A percentile compares a stretch with the other conserved stretches of the same genome.
Evolutionary conservation across 768 basidiomycete species (phyloP).

Genomic region (Mycena sanguinolenta): DNA sequence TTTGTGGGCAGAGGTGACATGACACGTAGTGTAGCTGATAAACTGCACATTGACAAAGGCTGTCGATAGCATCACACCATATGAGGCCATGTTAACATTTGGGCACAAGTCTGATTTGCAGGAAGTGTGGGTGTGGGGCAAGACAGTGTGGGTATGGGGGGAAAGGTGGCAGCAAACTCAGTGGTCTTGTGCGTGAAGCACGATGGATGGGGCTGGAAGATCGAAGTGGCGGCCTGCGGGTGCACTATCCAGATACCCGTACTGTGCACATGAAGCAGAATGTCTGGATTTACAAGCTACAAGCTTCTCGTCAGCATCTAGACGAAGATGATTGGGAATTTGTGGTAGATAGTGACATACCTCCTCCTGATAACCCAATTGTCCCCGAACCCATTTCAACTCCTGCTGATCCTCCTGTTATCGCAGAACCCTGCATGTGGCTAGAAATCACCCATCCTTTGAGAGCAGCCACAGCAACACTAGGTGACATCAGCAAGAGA

Average conservation of each 20-base stretch:
- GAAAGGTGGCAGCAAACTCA: conserved; percentile 11
- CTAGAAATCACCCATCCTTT: no score
- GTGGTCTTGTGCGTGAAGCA: conserved; percentile 12
- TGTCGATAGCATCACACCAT: neutral
- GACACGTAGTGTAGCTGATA: conserved; percentile 39
- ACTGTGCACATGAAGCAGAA: conserved; percentile 26
- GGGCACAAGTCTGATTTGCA: no score
- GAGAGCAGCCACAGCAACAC: no score
- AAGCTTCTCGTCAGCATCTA: conserved; percentile 12
- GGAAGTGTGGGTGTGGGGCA: no score
- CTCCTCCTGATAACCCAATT: conserved; percentile 6
- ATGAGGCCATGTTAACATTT: no score
- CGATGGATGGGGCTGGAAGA: conserved; percentile 27
- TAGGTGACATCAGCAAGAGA: no score
- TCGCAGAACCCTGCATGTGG: neutral
- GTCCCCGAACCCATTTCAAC: neutral
- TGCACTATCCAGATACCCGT: conserved; percentile 38
- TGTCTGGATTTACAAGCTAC: conserved; percentile 15
- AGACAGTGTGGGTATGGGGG: neutral
- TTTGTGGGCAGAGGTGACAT: conserved; percentile 38
- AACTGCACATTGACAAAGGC: conserved; percentile 35
- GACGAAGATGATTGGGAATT: conserved; percentile 20
- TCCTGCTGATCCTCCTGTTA: neutral
- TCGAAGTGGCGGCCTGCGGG: conserved; percentile 24
- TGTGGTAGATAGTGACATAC: conserved; percentile 15